Base-by-base conservation (phyloP, 148 eudicot genomes). In the Salicornia ramosissima region DNA sequence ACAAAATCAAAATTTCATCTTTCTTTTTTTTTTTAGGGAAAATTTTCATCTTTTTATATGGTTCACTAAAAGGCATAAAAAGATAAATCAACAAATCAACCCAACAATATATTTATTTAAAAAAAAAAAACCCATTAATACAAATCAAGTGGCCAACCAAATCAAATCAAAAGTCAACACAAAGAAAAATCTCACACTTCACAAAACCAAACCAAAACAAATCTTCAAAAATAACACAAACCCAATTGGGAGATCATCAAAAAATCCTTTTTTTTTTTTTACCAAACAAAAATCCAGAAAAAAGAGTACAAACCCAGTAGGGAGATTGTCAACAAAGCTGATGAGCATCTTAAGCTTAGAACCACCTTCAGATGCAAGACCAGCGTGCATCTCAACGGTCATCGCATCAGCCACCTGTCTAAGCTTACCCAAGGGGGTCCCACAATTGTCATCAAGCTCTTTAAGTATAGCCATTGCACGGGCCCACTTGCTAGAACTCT, bases 331-430 rank as follows among this genome's bases (percentile, higher is more conserved):
- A 31, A 91, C 95, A 45, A 71, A 91, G 82, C 87, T 88, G 46
- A 91, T 79, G 50, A 91, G 82, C 97, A 91, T 91, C 86, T 91
- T 91, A 22, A 91, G 88, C 82, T 88, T 86, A 31, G 88, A 85
- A 0, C 95, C 97, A 42, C 95, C 95, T 34, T 91, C 97, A 5
- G 90, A 85, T 7, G 94, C 97, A 21, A 91, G 83, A 0, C 97
- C 97, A 30, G 95, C 95, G 76, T 91, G 91, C 97, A 91, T 91
- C 88, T 91, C 97, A 40, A 85, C 91, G 16, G 81, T 69, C 97
- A 91, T 91, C 21, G 91, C 90, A 49, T 91, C 97, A 0, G 91
- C 95, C 51, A 91, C 85, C 79, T 86, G 95, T 71, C 82, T 70
- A 13, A 91, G 78, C 72, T 81, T 85, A 64, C 71, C 81, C 0